These are phyloP conservation scores for Colletotrichum trifolii DNA, from an alignment of 2,329 filamentous ascomycete species.

Conservation along the genomic window DNA sequence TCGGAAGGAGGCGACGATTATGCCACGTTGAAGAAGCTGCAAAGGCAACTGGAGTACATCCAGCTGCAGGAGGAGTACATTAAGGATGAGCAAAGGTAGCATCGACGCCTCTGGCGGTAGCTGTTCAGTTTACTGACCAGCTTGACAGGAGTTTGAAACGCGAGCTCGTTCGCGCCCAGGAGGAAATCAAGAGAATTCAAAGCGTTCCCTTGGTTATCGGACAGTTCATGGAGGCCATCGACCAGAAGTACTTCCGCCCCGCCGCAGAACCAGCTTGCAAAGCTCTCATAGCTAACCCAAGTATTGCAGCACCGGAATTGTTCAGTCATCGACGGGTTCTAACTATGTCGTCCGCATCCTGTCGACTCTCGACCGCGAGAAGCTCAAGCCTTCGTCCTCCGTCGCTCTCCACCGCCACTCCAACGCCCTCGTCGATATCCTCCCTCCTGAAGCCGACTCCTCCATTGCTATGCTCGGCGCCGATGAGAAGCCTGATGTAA, in stretches of 20 bases:
- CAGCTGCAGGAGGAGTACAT: constrained; percentile 99
- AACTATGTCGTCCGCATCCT: constrained; percentile 99
- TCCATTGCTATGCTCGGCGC: constrained; percentile 98
- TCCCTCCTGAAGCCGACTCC: constrained; percentile 98
- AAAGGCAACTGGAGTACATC: constrained; percentile 96
- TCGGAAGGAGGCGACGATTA: constrained; percentile 92
- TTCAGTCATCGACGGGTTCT: constrained; percentile 96
- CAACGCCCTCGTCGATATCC: constrained; percentile 97
- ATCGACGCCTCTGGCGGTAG: not conserved
- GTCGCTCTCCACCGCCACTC: constrained; percentile 98
- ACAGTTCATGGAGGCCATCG: constrained; percentile 99
- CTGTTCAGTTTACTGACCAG: constrained; percentile 20
- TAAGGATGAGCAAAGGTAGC: constrained; percentile 96
- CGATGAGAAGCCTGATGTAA: constrained; percentile 98
- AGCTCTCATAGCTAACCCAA: constrained; percentile 19
- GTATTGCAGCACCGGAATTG: constrained; percentile 86
- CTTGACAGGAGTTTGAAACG: constrained; percentile 85
- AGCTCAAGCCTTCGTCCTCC: constrained; percentile 96
- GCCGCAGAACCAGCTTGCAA: not conserved
- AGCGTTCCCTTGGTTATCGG: constrained; percentile 98
- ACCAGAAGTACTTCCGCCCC: constrained; percentile 82
- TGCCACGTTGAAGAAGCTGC: constrained; percentile 93
- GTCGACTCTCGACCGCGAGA: constrained; percentile 96
- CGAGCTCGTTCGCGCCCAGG: constrained; percentile 95
- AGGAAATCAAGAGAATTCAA: constrained; percentile 99